A percentile compares a stretch with the other conserved stretches of the same genome.
Evolutionary conservation across 768 basidiomycete genomes (phyloP).

Genomic region (Tylopilus sp.): DNA sequence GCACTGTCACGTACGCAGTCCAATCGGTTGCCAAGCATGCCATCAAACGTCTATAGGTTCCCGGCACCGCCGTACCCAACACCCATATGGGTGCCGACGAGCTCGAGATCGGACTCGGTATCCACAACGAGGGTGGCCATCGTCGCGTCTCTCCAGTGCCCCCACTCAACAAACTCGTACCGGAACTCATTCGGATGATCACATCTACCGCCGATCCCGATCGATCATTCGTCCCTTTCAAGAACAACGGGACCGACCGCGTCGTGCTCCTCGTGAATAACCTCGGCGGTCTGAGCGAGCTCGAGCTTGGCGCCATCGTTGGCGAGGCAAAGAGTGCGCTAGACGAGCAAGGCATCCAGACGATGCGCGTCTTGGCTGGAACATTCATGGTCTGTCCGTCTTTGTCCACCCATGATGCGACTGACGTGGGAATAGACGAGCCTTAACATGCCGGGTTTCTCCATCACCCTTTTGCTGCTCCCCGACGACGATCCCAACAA

Average conservation of each 20-base stretch:
- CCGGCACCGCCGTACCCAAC: conserved; percentile 62
- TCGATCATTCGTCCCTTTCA: conserved; percentile 72
- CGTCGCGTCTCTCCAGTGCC: conserved; percentile 68
- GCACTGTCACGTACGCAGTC: conserved; percentile 69
- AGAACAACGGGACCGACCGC: conserved; percentile 56
- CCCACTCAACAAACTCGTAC: conserved; percentile 63
- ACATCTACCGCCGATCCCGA: conserved; percentile 72
- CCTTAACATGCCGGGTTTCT: conserved; percentile 92
- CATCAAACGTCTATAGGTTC: conserved; percentile 47
- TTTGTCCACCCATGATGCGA: background rate
- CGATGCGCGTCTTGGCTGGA: conserved; percentile 67
- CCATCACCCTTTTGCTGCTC: conserved; percentile 76
- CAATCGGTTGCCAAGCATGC: background rate
- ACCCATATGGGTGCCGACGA: conserved; percentile 58
- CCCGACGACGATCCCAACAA: conserved; percentile 44
- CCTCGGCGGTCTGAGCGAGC: conserved; percentile 79
- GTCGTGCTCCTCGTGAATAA: conserved; percentile 86
- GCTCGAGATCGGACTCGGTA: conserved; percentile 87
- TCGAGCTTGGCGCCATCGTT: conserved; percentile 72
- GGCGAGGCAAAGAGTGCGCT: conserved; percentile 58
- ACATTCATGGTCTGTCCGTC: conserved; percentile 72
- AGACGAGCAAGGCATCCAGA: conserved; percentile 50
- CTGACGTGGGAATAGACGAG: conserved; percentile 54
- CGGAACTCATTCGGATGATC: conserved; percentile 66
- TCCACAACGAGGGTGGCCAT: conserved; percentile 87